Percentiles rank a stretch among this genome's conserved stretches.
These are phyloP conservation scores for Moricandia arvensis DNA, from an alignment of 345 rosid genomes.

Conservation along the genomic window DNA sequence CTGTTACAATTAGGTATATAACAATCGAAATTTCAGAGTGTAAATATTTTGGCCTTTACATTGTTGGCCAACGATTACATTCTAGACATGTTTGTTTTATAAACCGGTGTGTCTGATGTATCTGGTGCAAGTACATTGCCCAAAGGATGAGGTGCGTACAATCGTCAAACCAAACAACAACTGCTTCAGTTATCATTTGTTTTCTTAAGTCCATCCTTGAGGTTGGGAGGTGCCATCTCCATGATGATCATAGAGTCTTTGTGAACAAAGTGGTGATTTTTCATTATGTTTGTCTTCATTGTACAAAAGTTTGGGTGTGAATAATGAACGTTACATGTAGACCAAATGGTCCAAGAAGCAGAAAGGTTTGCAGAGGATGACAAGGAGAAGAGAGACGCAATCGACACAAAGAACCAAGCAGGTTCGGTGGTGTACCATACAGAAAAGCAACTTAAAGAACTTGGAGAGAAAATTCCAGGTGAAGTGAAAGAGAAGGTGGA, in stretches of 20 bases:
- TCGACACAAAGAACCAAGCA: conserved; percentile 95
- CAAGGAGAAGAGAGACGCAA: conserved; percentile 89
- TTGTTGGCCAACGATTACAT: too few relatives aligned
- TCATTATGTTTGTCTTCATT: background rate
- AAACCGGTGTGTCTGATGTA: too few relatives aligned
- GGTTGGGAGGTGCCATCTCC: background rate
- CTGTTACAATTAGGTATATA: background rate
- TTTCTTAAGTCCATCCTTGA: background rate
- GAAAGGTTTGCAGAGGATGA: conserved; percentile 83
- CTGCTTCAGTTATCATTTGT: too few relatives aligned
- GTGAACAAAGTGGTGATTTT: background rate
- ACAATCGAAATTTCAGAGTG: too few relatives aligned
- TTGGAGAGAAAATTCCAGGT: conserved; percentile 86
- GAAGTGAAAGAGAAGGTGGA: conserved; percentile 91
- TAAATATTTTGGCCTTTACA: too few relatives aligned
- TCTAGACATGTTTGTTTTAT: too few relatives aligned
- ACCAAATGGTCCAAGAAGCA: conserved; percentile 84
- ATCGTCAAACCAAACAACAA: too few relatives aligned
- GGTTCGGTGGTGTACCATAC: conserved; percentile 91
- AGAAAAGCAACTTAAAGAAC: conserved; percentile 87
- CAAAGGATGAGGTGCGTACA: conserved; percentile 72
- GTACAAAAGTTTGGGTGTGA: background rate
- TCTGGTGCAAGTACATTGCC: too few relatives aligned
- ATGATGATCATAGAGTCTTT: background rate
- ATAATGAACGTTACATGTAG: conserved; percentile 58